Percentiles rank a stretch among this genome's conserved stretches.
These are phyloP conservation scores for Papiliotrema laurentii DNA, from an alignment of 1,284 basidiomycete species.

Conservation along the genomic window DNA sequence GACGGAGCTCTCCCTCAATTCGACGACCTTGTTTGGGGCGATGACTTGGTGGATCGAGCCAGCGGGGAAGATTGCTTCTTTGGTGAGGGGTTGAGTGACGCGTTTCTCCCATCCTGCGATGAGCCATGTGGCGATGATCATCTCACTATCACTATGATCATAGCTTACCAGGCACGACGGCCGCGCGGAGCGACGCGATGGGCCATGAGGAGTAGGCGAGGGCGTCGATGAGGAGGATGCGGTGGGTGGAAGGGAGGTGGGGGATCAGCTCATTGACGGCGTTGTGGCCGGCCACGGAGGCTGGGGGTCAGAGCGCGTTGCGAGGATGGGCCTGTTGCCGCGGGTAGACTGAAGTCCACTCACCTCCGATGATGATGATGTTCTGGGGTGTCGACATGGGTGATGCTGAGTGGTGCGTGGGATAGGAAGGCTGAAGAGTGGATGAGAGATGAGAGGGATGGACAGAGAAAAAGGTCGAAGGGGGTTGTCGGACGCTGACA, in stretches of 20 bases:
- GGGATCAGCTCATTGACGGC: conserved; percentile 37
- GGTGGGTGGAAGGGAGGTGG: conserved; percentile 42
- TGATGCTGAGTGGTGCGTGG: too few species aligned
- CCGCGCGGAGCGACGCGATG: conserved; percentile 43
- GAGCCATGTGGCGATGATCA: background rate
- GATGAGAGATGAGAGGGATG: too few species aligned
- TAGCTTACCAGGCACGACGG: conserved; percentile 45
- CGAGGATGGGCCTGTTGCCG: background rate
- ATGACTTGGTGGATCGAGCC: conserved; percentile 35
- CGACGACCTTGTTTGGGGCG: conserved; percentile 37
- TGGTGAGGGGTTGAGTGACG: conserved; percentile 31
- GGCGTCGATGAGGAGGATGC: conserved; percentile 49
- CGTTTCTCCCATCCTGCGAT: conserved; percentile 46
- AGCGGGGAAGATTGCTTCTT: conserved; percentile 36
- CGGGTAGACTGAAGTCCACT: conserved; percentile 6
- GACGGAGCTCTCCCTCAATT: conserved; percentile 37
- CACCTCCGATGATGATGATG: conserved; percentile 38
- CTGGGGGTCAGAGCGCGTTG: conserved; percentile 14
- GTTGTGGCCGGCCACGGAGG: conserved; percentile 32
- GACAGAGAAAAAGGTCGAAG: too few species aligned
- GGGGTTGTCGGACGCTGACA: too few species aligned
- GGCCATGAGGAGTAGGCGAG: conserved; percentile 42
- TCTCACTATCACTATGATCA: background rate
- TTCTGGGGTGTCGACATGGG: conserved; percentile 26
- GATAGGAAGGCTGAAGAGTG: too few species aligned